Evolutionary conservation across 2,329 filamentous ascomycete species (phyloP).

Genomic region (Coleophoma crateriformis): DNA sequence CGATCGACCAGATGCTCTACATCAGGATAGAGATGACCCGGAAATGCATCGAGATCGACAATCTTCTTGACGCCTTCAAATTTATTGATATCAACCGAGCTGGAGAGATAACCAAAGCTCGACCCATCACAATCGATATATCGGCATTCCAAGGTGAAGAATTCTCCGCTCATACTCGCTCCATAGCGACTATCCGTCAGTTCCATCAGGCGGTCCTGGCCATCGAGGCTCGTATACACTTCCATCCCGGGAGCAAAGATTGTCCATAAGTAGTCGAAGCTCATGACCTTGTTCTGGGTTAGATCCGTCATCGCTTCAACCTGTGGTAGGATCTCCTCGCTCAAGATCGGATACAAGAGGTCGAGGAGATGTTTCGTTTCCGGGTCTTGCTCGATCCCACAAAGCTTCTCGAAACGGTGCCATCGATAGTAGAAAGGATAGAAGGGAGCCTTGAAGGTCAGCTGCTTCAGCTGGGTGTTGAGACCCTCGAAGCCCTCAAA

Average conservation of each 20-base stretch:
- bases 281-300: conserved; percentile 32
- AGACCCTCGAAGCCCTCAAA: conserved; percentile 27
- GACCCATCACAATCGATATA: conserved; percentile 12
- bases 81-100: conserved; percentile 7
- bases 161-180: conserved; percentile 10
- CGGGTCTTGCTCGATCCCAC: conserved; percentile 19
- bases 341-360: conserved; percentile 26
- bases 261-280: conserved; percentile 37
- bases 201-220: conserved; percentile 8
- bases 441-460: conserved; percentile 28
- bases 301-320: conserved; percentile 19
- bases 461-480: conserved; percentile 22
- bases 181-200: conserved; percentile 18
- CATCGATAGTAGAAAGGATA: conserved; percentile 29
- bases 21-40: conserved; percentile 9
- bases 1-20: conserved; percentile 3
- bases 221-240: conserved; percentile 11
- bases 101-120: conserved; percentile 11
- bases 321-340: conserved; percentile 16
- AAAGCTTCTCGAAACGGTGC: conserved; percentile 19
- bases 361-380: conserved; percentile 23
- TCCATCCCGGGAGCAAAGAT: conserved; percentile 13
- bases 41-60: conserved; percentile 8
- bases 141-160: conserved; percentile 7
- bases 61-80: conserved; percentile 9